Evolutionary conservation across 345 rosid species (phyloP).

Genomic region (Lepidium africanum): DNA sequence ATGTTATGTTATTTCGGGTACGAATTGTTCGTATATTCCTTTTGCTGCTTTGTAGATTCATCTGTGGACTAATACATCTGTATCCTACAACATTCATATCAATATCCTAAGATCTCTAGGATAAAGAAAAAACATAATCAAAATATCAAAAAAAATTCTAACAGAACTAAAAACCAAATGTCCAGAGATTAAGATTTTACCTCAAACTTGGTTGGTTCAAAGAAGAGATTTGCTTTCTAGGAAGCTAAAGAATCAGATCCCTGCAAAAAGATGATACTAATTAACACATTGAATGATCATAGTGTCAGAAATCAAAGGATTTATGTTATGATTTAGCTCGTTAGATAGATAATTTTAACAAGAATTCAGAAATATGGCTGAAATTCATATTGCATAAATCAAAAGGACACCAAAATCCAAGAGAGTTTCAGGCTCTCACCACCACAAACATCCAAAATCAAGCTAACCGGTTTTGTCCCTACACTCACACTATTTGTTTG

Average conservation of each 20-base stretch:
- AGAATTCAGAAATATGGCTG: too few species aligned
- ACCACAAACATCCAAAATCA: too few species aligned
- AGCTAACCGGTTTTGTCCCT: too few species aligned
- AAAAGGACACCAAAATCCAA: too few species aligned
- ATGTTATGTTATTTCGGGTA: conserved; percentile 69
- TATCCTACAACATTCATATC: conserved; percentile 34
- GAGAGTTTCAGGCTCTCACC: too few species aligned
- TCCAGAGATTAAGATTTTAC: conserved; percentile 22
- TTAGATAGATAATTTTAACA: too few species aligned
- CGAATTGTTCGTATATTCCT: conserved; percentile 71
- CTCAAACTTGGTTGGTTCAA: conserved; percentile 85
- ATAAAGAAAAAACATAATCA: neutral
- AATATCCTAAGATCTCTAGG: neutral
- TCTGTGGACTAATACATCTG: conserved; percentile 78
- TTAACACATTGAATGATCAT: neutral
- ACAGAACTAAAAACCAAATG: neutral
- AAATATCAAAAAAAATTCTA: too few species aligned
- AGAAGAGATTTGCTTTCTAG: conserved; percentile 89
- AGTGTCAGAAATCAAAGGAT: too few species aligned
- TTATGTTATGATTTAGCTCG: too few species aligned
- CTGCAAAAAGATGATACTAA: conserved; percentile 21
- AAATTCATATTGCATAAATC: too few species aligned
- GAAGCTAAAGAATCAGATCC: conserved; percentile 91
- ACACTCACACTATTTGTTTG: too few species aligned
- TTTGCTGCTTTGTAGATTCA: conserved; percentile 96